Conservation (phyloP, 78 protist genomes). For the Pelomyxa schiedti region DNA sequence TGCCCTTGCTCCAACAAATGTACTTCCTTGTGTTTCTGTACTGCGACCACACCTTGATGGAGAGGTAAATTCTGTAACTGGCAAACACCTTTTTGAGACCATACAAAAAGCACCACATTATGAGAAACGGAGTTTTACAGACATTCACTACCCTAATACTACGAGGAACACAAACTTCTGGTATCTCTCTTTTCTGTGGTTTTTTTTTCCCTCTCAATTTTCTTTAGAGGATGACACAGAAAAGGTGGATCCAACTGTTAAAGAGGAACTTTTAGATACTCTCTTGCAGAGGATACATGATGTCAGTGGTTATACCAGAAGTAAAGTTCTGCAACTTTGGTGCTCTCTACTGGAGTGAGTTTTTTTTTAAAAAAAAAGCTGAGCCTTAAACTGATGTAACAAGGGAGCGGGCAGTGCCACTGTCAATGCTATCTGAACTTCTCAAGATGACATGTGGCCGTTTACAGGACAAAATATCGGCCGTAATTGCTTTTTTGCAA, state of each 20-base stretch:
- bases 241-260: neutral
- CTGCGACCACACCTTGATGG: constrained; percentile 3
- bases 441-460: neutral
- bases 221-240: neutral
- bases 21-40: neutral
- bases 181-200: too few relatives aligned
- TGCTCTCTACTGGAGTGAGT: neutral
- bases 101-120: constrained; percentile 9
- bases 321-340: neutral
- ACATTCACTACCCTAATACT: neutral
- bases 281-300: neutral
- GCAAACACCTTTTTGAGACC: neutral
- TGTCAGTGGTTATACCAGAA: neutral
- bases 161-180: neutral
- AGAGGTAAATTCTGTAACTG: neutral
- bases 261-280: neutral
- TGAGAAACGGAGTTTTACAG: constrained; percentile 36
- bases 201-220: too few relatives aligned
- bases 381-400: neutral
- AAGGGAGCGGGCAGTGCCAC: too few relatives aligned
- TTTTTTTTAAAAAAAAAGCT: neutral
- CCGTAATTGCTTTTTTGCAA: too few relatives aligned
- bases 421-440: neutral
- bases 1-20: neutral
- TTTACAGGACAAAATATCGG: neutral